Base-by-base conservation (phyloP, 352 stramenopile genomes). In the Phytophthora colocasiae region DNA sequence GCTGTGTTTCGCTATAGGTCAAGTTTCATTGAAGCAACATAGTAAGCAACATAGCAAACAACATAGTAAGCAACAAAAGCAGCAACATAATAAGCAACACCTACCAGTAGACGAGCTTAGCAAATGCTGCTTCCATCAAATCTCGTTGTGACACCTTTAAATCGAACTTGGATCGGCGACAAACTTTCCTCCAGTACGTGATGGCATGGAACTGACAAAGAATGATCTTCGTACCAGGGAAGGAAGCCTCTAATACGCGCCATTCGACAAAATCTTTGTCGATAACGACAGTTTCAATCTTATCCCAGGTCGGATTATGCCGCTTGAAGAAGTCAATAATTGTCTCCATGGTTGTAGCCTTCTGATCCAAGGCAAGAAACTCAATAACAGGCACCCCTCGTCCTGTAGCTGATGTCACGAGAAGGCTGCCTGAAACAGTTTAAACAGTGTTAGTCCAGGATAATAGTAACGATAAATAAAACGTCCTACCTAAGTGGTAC, bases 221-320 rank as follows among this genome's bases (percentile, higher is more conserved):
- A 22, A 58, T 11, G 2, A 66, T 15, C 27, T 59, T 66, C 2
- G 58, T 19, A 14, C 39, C 47, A 0, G 31, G 29, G 24, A 65
- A 66, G 2, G 22, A 15, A 1, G 51, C 46, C 9, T 58, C 58
- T 1, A 53, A 39, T 0, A 66, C 48, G 7, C 29, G 47, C 47
- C 39, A 66, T 22, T 66, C 47, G n/a, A 66, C 58, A 6, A 58
- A 66, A 36, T 59, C 47, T 32, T 66, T 66, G 38, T 73, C 63
- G 14, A 73, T 71, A 14, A 54, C 32, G 12, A 49, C n/a, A 3
- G 51, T 49, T n/a, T 22, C 3, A 4, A 49, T 14, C 11, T 2
- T 3, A 10, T 48, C 31, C 51, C 51, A 58, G 1, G 19, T 4
- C 27, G 29, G 53, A 24, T 52, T 60, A 4, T 52, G 8, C 6